Evolutionary conservation across 345 rosid genomes (phyloP).

Genomic region (Euphorbia pulcherrima): DNA sequence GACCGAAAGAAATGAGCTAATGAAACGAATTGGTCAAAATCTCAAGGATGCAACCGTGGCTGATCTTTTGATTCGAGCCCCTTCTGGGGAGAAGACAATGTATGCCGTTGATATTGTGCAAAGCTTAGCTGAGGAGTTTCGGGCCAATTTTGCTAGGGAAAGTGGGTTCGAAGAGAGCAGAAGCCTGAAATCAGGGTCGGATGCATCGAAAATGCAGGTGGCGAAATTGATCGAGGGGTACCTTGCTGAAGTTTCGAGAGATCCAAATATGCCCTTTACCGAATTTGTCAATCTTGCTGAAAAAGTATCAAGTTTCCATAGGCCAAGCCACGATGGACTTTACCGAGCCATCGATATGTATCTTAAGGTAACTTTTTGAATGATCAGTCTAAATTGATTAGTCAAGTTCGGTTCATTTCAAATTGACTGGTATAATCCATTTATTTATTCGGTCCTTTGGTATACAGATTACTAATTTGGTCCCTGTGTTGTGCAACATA

Average conservation of each 20-base stretch:
- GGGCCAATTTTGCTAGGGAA: constrained; percentile 8
- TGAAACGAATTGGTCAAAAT: constrained; percentile 24
- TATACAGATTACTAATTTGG: no score
- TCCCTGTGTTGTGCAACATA: no score
- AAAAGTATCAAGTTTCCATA: constrained; percentile 25
- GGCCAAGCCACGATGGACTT: constrained; percentile 30
- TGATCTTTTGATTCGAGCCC: constrained; percentile 32
- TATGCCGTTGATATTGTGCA: constrained; percentile 26
- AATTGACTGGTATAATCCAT: background rate
- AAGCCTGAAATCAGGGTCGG: constrained; percentile 23
- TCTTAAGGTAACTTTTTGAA: constrained; percentile 25
- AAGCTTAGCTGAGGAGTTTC: constrained; percentile 25
- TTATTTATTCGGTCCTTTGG: no score
- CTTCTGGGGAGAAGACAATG: constrained; percentile 20
- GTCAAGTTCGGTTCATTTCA: background rate
- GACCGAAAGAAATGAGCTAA: constrained; percentile 25
- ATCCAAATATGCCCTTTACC: constrained; percentile 24
- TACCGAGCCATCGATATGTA: constrained; percentile 33
- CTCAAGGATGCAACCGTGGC: constrained; percentile 24
- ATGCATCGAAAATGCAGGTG: constrained; percentile 25
- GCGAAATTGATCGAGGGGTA: constrained; percentile 33
- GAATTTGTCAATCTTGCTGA: constrained; percentile 30
- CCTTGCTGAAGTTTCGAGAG: constrained; percentile 32
- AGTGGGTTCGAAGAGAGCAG: constrained; percentile 16
- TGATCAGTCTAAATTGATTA: background rate